Base-by-base conservation (phyloP, 306 rosid genomes). In the Ammopiptanthus mongolicus region DNA sequence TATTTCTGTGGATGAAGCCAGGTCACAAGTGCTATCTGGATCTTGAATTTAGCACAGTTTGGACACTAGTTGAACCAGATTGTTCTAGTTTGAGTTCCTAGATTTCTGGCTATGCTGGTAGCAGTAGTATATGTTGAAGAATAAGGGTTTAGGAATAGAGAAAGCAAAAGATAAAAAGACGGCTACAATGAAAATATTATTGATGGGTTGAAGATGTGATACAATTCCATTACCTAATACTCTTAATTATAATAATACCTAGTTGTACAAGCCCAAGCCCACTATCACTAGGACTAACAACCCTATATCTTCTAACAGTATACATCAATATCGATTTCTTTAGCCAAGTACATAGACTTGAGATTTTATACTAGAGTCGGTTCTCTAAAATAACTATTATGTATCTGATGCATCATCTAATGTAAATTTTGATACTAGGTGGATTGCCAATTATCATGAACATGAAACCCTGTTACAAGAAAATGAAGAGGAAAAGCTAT, bases 381-480 rank as follows among this genome's bases (percentile, higher is more conserved):
- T 28, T 61, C 46, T 52, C 46, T 61, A 52, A 25, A 25, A 25
- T 25, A 25, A 25, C 28, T 25, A 37, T 17, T 34, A 4, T 53
- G 66, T 15, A 61, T 59, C 79, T 80, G 48, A 76, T 19, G 18
- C 69, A 19, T 66, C 22, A 42, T 76, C 81, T 76, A 34, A 46
- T 65, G 50, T 44, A 48, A 23, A 17, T 53, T 31, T 75, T 76
- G 59, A 58, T 85, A 70, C 46, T 69, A 95, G 97, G 73, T 95
- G 97, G 98, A 89, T 95, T 58, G 92, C 87, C 50, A 88, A 91
- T 81, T 95, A 78, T 80, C 98, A 95, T 46, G 90, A 86, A 78
- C 98, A 95, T 15, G 98, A 95, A 82, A 82, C 96, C 10, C 87
- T 95, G 52, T 78, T 95, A 39, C 98, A 91, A 88, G 97, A 95